These are phyloP conservation scores for Globisporangium emineosum DNA, from an alignment of 352 stramenopile genomes.

Conservation along the genomic window DNA sequence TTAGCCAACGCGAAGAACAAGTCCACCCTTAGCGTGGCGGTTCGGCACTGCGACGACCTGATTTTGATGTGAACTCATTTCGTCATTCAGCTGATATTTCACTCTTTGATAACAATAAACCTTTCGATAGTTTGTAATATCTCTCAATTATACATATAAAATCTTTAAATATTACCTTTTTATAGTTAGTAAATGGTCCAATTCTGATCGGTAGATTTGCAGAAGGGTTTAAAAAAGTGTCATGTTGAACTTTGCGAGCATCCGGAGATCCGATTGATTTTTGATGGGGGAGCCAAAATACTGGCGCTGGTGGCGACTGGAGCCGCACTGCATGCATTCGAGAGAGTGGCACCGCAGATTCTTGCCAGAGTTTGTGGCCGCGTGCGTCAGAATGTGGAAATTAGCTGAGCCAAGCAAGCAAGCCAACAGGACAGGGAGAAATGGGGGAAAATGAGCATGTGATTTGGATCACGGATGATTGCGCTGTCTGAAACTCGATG, in stretches of 20 bases:
- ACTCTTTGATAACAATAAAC: not conserved
- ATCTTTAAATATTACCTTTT: not conserved
- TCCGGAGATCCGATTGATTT: not conserved
- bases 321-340: not conserved
- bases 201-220: not conserved
- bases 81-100: not conserved
- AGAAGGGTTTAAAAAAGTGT: not conserved
- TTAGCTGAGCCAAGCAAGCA: not conserved
- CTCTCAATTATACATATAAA: not conserved
- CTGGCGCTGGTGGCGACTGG: not conserved
- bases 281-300: not conserved
- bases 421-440: not conserved
- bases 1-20: not conserved
- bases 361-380: not conserved
- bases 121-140: not conserved
- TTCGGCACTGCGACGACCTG: not conserved
- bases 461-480: not conserved
- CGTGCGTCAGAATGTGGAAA: not conserved
- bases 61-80: not conserved
- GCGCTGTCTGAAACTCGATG: not conserved
- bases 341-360: not conserved
- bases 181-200: not conserved
- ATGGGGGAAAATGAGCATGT: not conserved
- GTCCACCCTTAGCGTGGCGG: not conserved
- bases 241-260: not conserved